phyloP scores from a whole-genome alignment of 331 rosid species.

The Quercus phellos region DNA sequence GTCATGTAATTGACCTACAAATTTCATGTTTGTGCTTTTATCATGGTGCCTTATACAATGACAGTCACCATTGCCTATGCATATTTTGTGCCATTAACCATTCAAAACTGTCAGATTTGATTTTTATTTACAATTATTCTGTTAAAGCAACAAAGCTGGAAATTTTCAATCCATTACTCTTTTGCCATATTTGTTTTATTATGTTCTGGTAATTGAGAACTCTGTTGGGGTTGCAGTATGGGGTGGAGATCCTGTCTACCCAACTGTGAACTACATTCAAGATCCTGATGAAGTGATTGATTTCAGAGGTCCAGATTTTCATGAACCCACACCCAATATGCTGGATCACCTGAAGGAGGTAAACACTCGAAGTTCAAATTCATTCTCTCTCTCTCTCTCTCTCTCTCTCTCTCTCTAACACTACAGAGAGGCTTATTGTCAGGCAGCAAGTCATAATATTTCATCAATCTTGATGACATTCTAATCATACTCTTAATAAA shows the following conservation, averaged over 20 bases:
- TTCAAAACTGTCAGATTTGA: neutral
- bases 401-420: neutral
- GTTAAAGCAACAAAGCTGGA: neutral
- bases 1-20: neutral
- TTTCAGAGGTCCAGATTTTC: slow-evolving; percentile 87
- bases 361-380: slow-evolving; percentile 5
- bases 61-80: neutral
- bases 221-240: slow-evolving; percentile 64
- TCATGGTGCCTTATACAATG: slow-evolving; percentile 10
- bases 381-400: slow-evolving; percentile 10
- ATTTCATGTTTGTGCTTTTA: neutral
- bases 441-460: neutral
- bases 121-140: neutral
- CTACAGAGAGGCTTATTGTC: no score
- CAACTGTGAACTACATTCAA: slow-evolving; percentile 92
- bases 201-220: slow-evolving; percentile 17
- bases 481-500: neutral
- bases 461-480: neutral
- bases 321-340: slow-evolving; percentile 93
- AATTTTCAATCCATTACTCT: neutral
- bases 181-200: neutral
- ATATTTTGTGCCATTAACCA: slow-evolving; percentile 4
- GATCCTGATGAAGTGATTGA: slow-evolving; percentile 85
- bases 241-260: slow-evolving; percentile 99
- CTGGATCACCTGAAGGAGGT: slow-evolving; percentile 76